A percentile compares a stretch with the other conserved stretches of the same genome.
These are phyloP conservation scores for Verticillium zaregamsianum DNA, from an alignment of 2,329 filamentous ascomycete species.

Conservation along the genomic window DNA sequence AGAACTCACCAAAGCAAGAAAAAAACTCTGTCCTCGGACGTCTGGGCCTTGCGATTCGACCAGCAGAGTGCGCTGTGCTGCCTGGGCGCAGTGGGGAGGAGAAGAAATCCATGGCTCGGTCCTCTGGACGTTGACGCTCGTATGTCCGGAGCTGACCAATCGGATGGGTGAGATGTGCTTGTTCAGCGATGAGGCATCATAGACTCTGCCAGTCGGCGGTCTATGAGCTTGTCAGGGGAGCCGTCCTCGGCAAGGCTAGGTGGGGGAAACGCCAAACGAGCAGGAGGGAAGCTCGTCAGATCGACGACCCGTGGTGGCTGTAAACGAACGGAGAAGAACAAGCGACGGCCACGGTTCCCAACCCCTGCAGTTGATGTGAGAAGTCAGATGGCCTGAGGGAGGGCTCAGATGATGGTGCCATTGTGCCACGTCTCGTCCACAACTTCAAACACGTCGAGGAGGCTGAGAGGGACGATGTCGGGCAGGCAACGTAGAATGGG, in stretches of 20 bases:
- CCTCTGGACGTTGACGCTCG: not conserved
- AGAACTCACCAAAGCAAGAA: not conserved
- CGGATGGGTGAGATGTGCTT: not conserved
- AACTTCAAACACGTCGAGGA: not conserved
- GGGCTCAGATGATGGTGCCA: not conserved
- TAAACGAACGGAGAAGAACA: not conserved
- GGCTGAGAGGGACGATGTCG: not conserved
- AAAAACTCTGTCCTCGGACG: not conserved
- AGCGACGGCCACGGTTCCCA: not conserved
- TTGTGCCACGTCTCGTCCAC: not conserved
- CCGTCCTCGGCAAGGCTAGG: not conserved
- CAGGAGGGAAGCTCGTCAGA: not conserved
- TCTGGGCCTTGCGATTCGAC: not conserved
- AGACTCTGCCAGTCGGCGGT: not conserved
- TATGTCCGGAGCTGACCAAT: not conserved
- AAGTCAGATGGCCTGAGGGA: not conserved
- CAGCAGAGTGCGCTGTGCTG: not conserved
- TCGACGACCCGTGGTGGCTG: not conserved
- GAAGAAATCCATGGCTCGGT: constrained; percentile 1
- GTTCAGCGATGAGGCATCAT: not conserved
- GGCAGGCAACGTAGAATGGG: not conserved
- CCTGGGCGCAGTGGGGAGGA: not conserved
- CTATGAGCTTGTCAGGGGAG: not conserved
- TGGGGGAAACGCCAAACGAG: not conserved
- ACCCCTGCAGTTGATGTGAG: not conserved